Evolutionary conservation across 2,329 filamentous ascomycete genomes (phyloP).

Genomic region (Bipolaris oryzae): DNA sequence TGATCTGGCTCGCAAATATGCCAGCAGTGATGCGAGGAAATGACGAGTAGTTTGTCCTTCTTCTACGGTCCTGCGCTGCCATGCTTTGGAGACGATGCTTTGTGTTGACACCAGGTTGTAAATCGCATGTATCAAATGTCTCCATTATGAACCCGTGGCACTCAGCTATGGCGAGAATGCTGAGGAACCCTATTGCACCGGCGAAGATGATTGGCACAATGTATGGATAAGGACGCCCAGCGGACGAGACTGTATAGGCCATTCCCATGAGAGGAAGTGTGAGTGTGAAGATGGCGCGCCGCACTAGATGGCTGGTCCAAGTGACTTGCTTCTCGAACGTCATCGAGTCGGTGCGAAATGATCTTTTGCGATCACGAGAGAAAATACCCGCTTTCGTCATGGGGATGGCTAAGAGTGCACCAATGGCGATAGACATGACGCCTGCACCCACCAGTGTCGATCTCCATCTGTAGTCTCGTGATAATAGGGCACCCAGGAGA

Average conservation of each 20-base stretch:
- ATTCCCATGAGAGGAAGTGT: conserved; percentile 70
- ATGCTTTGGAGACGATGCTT: conserved; percentile 55
- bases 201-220: conserved; percentile 71
- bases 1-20: conserved; percentile 71
- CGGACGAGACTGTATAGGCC: conserved; percentile 70
- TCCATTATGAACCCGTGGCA: conserved; percentile 81
- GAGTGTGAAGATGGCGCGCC: conserved; percentile 70
- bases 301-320: conserved; percentile 75
- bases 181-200: conserved; percentile 70
- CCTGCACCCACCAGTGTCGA: conserved; percentile 71
- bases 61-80: conserved; percentile 51
- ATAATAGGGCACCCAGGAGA: conserved; percentile 72
- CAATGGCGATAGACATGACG: conserved; percentile 69
- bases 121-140: conserved; percentile 78
- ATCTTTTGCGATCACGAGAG: conserved; percentile 66
- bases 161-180: conserved; percentile 75
- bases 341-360: conserved; percentile 68
- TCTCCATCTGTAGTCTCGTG: conserved; percentile 67
- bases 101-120: conserved; percentile 72
- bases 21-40: conserved; percentile 76
- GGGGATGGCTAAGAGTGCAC: conserved; percentile 72
- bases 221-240: conserved; percentile 63
- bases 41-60: conserved; percentile 73
- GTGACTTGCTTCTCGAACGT: conserved; percentile 68
- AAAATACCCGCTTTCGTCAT: conserved; percentile 75